These are phyloP conservation scores for Ceratobasidium sp. DNA, from an alignment of 1,284 basidiomycete genomes.

Conservation along the genomic window DNA sequence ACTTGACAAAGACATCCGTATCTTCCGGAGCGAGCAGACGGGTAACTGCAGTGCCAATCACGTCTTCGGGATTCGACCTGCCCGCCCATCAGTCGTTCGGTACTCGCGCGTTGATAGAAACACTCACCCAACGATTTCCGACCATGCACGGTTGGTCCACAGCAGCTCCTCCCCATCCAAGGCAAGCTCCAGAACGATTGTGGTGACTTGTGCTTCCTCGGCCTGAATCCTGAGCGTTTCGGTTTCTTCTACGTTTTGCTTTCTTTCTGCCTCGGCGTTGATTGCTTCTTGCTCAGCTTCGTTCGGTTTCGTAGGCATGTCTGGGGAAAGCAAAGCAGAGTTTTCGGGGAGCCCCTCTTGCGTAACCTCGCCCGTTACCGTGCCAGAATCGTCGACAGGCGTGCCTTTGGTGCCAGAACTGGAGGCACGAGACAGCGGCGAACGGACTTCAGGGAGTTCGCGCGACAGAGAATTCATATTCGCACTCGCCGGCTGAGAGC, in stretches of 20 bases:
- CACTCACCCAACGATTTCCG: slow-evolving; percentile 90
- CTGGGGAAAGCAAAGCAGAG: slow-evolving; percentile 30
- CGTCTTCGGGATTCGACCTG: slow-evolving; percentile 87
- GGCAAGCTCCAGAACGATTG: slow-evolving; percentile 95
- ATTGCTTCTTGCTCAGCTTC: slow-evolving; percentile 30
- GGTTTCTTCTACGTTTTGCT: slow-evolving; percentile 73
- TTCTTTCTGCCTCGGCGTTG: slow-evolving; percentile 49
- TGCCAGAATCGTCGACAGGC: slow-evolving; percentile 10
- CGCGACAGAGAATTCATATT: slow-evolving; percentile 30
- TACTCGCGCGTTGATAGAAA: slow-evolving; percentile 34
- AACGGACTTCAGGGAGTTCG: slow-evolving; percentile 37
- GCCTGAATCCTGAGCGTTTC: slow-evolving; percentile 88
- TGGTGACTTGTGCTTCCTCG: slow-evolving; percentile 93
- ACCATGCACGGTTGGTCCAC: slow-evolving; percentile 97
- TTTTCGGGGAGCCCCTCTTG: slow-evolving; percentile 39
- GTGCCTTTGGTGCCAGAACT: slow-evolving; percentile 33
- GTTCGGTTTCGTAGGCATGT: slow-evolving; percentile 27
- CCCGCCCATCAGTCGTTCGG: slow-evolving; percentile 24
- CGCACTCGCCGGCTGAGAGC: slow-evolving; percentile 55
- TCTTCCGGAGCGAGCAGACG: slow-evolving; percentile 87
- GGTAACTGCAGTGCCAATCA: slow-evolving; percentile 86
- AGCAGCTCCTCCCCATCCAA: slow-evolving; percentile 92
- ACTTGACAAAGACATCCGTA: slow-evolving; percentile 87
- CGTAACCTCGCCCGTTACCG: slow-evolving; percentile 31
- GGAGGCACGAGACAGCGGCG: slow-evolving; percentile 22